Evolutionary conservation across 805 yeast genomes (phyloP).

Genomic region (Spathaspora arborariae): DNA sequence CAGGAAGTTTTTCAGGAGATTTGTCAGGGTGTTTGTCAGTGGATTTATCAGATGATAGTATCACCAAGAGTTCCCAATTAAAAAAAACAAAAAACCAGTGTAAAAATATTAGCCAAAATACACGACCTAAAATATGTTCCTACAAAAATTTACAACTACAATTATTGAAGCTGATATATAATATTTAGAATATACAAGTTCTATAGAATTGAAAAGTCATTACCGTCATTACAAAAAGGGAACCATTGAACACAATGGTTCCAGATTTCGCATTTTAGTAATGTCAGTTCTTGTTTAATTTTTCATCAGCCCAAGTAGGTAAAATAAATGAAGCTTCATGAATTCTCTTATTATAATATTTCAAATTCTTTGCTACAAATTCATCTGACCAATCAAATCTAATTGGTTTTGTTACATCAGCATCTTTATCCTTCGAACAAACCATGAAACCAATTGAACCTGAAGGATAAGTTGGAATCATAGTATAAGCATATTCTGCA

Average conservation of each 20-base stretch:
- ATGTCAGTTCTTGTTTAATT: slow-evolving; percentile 26
- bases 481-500: slow-evolving; percentile 85
- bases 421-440: slow-evolving; percentile 70
- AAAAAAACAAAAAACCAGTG: too few relatives aligned
- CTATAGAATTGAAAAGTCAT: slow-evolving; percentile 3
- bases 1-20: background rate
- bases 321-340: slow-evolving; percentile 87
- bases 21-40: too few relatives aligned
- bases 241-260: background rate
- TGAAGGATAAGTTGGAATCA: slow-evolving; percentile 95
- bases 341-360: slow-evolving; percentile 78
- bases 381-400: slow-evolving; percentile 57
- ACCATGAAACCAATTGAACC: slow-evolving; percentile 99
- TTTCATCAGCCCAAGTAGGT: slow-evolving; percentile 81
- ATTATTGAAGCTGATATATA: too few relatives aligned
- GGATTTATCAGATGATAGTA: too few relatives aligned
- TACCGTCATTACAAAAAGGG: slow-evolving; percentile 4
- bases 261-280: background rate
- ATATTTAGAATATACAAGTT: background rate
- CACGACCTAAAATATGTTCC: background rate
- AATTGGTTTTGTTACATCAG: slow-evolving; percentile 64
- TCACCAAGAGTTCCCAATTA: too few relatives aligned
- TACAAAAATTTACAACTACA: too few relatives aligned
- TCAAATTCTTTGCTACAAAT: slow-evolving; percentile 61
- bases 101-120: background rate